These are phyloP conservation scores for Phytopythium sindhum DNA, from an alignment of 352 stramenopile species.

Conservation along the genomic window DNA sequence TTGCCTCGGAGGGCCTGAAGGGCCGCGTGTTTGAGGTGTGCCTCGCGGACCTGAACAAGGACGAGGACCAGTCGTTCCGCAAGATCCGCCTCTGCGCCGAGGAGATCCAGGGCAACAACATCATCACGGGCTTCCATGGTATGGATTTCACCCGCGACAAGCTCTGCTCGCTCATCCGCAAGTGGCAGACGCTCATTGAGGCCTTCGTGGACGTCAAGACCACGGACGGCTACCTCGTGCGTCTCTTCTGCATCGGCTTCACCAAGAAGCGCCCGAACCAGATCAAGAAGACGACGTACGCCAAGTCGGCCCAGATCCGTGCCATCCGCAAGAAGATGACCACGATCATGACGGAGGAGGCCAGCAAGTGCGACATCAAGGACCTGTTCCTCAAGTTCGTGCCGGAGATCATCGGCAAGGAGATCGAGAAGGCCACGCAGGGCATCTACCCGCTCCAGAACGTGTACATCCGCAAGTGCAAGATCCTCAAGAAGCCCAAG, in stretches of 20 bases:
- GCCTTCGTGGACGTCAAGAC: slow-evolving; percentile 98
- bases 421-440: slow-evolving; percentile 97
- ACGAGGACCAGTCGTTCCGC: slow-evolving; percentile 96
- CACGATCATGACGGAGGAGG: slow-evolving; percentile 97
- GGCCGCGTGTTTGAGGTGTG: slow-evolving; percentile 99
- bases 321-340: slow-evolving; percentile 99
- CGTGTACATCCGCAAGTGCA: slow-evolving; percentile 99
- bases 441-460: slow-evolving; percentile 99
- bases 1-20: slow-evolving; percentile 97
- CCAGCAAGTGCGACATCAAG: slow-evolving; percentile 98
- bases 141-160: slow-evolving; percentile 98
- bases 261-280: slow-evolving; percentile 99
- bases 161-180: slow-evolving; percentile 99
- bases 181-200: slow-evolving; percentile 99
- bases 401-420: slow-evolving; percentile 96
- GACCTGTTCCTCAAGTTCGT: slow-evolving; percentile 99
- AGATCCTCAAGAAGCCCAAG: slow-evolving; percentile 99
- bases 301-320: slow-evolving; percentile 95
- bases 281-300: slow-evolving; percentile 99
- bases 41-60: slow-evolving; percentile 98
- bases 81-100: slow-evolving; percentile 99
- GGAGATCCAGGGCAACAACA: slow-evolving; percentile 93
- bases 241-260: slow-evolving; percentile 99
- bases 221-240: slow-evolving; percentile 98
- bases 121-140: slow-evolving; percentile 89